These are phyloP conservation scores for Halteria grandinella DNA, from an alignment of 73 alveolate genomes.

Conservation along the genomic window DNA sequence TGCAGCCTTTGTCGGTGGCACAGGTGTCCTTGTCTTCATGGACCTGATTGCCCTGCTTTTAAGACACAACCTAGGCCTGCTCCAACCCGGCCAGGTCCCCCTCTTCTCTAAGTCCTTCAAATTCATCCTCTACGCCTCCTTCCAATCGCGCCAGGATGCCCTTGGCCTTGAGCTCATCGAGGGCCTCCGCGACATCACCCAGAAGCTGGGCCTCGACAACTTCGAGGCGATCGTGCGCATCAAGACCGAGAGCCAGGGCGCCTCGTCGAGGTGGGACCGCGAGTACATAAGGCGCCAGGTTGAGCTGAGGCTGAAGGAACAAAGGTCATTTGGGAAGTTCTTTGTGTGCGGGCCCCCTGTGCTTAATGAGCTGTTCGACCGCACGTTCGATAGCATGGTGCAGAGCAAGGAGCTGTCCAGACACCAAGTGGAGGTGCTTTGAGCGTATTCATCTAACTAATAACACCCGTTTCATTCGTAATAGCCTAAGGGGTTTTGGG, in stretches of 20 bases:
- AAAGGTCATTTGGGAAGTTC: background rate
- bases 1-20: constrained; percentile 44
- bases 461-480: too few relatives aligned
- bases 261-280: background rate
- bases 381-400: background rate
- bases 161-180: constrained; percentile 17
- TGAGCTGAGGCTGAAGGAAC: background rate
- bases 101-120: constrained; percentile 2
- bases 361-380: background rate
- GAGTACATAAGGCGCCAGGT: background rate
- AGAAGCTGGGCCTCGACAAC: background rate
- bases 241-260: background rate
- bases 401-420: background rate
- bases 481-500: too few relatives aligned
- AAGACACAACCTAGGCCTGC: constrained; percentile 28
- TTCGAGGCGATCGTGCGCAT: too few relatives aligned
- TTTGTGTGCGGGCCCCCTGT: constrained; percentile 7
- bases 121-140: constrained; percentile 31
- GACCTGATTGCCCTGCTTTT: constrained; percentile 51
- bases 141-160: constrained; percentile 19
- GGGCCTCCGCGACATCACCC: background rate
- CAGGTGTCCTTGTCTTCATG: constrained; percentile 48
- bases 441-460: too few relatives aligned
- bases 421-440: background rate
- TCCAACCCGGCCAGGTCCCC: constrained; percentile 21